Evolutionary conservation across 805 yeast species (phyloP).

Genomic region (Kuraishia molischiana): DNA sequence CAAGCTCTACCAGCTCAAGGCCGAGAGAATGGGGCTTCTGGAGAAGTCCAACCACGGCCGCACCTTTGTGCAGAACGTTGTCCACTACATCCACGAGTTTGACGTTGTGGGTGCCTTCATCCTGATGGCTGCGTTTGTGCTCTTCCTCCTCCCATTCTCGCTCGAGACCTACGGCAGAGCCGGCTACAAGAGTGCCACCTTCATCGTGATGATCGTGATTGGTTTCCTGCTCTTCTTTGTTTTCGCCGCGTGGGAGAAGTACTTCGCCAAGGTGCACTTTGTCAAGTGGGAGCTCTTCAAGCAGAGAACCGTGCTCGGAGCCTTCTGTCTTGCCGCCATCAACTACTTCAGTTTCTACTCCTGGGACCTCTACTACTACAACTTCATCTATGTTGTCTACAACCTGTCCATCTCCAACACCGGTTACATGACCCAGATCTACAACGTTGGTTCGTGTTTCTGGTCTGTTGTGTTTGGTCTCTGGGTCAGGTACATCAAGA

Average conservation of each 20-base stretch:
- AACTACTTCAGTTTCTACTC: conserved; percentile 12
- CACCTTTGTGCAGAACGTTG: conserved; percentile 9
- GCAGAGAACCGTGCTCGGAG: conserved; percentile 17
- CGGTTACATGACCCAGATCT: conserved; percentile 16
- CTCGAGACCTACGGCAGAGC: conserved; percentile 19
- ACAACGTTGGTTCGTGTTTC: conserved; percentile 15
- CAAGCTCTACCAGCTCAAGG: conserved; percentile 17
- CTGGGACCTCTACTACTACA: conserved; percentile 14
- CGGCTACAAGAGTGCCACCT: conserved; percentile 26
- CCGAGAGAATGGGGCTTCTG: conserved; percentile 15
- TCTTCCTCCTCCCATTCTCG: conserved; percentile 26
- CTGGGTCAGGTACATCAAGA: conserved; percentile 10
- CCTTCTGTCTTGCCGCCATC: conserved; percentile 10
- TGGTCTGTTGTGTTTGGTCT: conserved; percentile 13
- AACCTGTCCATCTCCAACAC: conserved; percentile 9
- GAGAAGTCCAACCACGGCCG: conserved; percentile 8
- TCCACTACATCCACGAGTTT: conserved; percentile 20
- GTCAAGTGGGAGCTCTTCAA: conserved; percentile 15
- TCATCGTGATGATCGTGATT: conserved; percentile 33
- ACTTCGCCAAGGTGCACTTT: conserved; percentile 15
- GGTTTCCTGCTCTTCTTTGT: conserved; percentile 25
- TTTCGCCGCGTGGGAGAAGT: conserved; percentile 25
- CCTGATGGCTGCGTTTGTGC: conserved; percentile 21
- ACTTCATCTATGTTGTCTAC: conserved; percentile 13
- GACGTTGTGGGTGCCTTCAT: conserved; percentile 26